Conservation (phyloP, 2,329 filamentous ascomycete species). For the Alternaria brassicicola region DNA sequence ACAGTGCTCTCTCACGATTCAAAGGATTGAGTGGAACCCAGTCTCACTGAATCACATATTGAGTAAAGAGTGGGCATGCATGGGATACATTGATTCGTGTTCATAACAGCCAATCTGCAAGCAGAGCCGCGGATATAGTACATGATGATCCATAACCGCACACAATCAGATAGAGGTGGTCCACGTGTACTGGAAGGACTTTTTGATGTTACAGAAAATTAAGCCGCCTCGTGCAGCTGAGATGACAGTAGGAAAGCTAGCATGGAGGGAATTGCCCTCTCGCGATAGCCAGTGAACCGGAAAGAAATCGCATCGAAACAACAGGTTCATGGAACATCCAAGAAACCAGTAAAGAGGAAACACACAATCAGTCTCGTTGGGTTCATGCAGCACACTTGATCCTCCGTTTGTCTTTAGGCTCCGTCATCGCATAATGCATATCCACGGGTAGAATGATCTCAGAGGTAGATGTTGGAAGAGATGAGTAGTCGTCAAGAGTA, state of each 20-base stretch:
- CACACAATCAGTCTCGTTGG: slow-evolving; percentile 11
- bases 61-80: neutral
- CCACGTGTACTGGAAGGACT: neutral
- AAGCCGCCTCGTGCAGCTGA: neutral
- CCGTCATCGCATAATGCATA: slow-evolving; percentile 12
- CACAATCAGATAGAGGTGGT: slow-evolving; percentile 3
- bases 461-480: neutral
- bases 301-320: neutral
- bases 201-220: slow-evolving; percentile 4
- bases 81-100: neutral
- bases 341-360: slow-evolving; percentile 1
- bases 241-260: neutral
- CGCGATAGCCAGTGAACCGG: neutral
- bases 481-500: neutral
- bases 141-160: slow-evolving; percentile 4
- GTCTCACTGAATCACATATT: neutral
- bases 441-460: slow-evolving; percentile 1
- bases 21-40: neutral
- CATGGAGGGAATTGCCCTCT: slow-evolving; percentile 1
- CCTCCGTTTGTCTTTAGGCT: slow-evolving; percentile 8
- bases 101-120: neutral
- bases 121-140: slow-evolving; percentile 4
- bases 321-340: slow-evolving; percentile 7
- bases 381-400: slow-evolving; percentile 8
- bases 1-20: too few relatives aligned